A percentile compares a stretch with the other conserved stretches of the same genome.
These are phyloP conservation scores for Stromatinia cepivora DNA, from an alignment of 2,329 filamentous ascomycete genomes.

Conservation along the genomic window DNA sequence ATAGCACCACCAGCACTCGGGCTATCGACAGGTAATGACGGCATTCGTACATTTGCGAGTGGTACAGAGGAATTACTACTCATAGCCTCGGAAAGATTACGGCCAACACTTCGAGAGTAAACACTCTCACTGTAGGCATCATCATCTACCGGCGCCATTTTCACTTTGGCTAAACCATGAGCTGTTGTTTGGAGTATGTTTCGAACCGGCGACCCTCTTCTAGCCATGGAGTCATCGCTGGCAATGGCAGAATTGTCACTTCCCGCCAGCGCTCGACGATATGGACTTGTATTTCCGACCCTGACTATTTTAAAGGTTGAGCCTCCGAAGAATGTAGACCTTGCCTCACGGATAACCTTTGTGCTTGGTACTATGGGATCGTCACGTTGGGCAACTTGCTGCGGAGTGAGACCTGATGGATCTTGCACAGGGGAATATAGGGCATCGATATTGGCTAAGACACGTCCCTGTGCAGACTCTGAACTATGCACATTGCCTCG, in stretches of 20 bases:
- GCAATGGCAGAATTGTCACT: conserved; percentile 24
- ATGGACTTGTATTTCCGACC: conserved; percentile 57
- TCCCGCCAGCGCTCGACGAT: conserved; percentile 49
- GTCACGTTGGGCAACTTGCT: conserved; percentile 36
- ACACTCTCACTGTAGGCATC: conserved; percentile 38
- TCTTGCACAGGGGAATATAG: conserved; percentile 1
- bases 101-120: conserved; percentile 41
- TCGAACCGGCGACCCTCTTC: conserved; percentile 10
- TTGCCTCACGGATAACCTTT: conserved; percentile 45
- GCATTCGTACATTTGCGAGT: conserved; percentile 27
- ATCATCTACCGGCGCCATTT: conserved; percentile 4
- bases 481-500: neutral
- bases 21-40: conserved; percentile 26
- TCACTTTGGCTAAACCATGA: neutral
- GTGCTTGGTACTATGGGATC: conserved; percentile 35
- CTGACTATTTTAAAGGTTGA: conserved; percentile 54
- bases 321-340: conserved; percentile 55
- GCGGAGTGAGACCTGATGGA: conserved; percentile 31
- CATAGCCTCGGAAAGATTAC: conserved; percentile 27
- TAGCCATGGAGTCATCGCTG: conserved; percentile 16
- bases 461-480: conserved; percentile 1
- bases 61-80: conserved; percentile 10
- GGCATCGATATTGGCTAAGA: conserved; percentile 9
- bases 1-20: conserved; percentile 41
- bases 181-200: conserved; percentile 24